Percentiles rank a stretch among this genome's conserved stretches.
Conservation (phyloP, 352 stramenopile species). For the Pythium insidiosum region DNA sequence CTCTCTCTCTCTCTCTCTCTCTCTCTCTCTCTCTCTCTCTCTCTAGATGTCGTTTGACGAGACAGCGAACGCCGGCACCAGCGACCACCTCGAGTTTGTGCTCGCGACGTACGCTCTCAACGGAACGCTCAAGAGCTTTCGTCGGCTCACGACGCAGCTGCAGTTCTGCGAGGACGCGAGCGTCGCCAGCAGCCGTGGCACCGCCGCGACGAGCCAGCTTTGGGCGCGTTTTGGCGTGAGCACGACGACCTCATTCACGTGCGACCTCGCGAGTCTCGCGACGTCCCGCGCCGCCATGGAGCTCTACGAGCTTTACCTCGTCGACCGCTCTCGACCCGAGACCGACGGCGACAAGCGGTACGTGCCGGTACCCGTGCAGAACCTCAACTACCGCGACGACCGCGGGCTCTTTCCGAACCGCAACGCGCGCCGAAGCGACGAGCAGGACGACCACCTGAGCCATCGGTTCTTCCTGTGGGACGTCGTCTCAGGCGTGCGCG, state of each 20-base stretch:
- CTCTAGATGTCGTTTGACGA: conserved; percentile 79
- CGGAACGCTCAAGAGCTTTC: conserved; percentile 76
- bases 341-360: conserved; percentile 42
- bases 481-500: conserved; percentile 47
- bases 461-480: conserved; percentile 93
- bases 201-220: conserved; percentile 14
- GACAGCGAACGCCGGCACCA: conserved; percentile 23
- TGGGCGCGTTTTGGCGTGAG: conserved; percentile 84
- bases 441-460: conserved; percentile 77
- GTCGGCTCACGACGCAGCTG: conserved; percentile 67
- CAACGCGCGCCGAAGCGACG: conserved; percentile 48
- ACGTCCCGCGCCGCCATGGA: conserved; percentile 28
- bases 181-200: conserved; percentile 3
- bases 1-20: no score
- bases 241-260: conserved; percentile 45
- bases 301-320: conserved; percentile 89
- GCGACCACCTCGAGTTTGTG: conserved; percentile 76
- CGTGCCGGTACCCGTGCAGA: conserved; percentile 84
- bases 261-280: conserved; percentile 49
- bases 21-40: not conserved
- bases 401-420: conserved; percentile 66
- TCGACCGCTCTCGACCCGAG: conserved; percentile 64
- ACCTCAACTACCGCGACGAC: conserved; percentile 72
- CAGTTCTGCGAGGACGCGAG: conserved; percentile 62
- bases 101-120: conserved; percentile 85